Evolutionary conservation across 495 filamentous ascomycete genomes (phyloP), one percentile per base, ranked within the genome.

Genomic region (Podospora didyma): DNA sequence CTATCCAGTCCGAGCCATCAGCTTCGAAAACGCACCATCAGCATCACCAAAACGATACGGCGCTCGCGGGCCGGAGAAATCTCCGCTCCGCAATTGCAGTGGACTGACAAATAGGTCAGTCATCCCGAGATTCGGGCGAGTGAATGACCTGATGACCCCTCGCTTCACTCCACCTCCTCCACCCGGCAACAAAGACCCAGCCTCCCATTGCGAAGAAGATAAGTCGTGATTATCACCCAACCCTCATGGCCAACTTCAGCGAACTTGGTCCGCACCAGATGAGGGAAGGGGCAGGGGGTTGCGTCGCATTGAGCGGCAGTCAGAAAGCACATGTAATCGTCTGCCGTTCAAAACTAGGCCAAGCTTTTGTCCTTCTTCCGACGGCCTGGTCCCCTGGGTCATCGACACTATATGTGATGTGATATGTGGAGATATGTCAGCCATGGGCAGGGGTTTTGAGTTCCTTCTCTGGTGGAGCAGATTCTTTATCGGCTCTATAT

Each of bases 161-260:
- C 46, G 19, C 23, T 34, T 46, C 6, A 17, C 7, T 45, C 21
- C 12, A 20, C 35, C 42, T 19, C 37, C 7, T 45, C 21, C 12
- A 20, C 35, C 42, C 46, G 21, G 24, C 46, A 48, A 7, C 46
- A 48, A 9, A 14, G 46, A 48, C 12, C 12, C n/a, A 3, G 10
- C n/a, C 24, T 17, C 14, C 19, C 10, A 14, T 22, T 20, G n/a
- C n/a, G n/a, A n/a, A n/a, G n/a, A 11, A 14, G 26, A 42, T 22
- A 53, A 28, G 41, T 46, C 46, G 51, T 42, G 51, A 42, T 53
- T 53, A 53, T 45, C 31, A 53, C 26, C 26, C 26, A 31, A 31
- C 26, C 26, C 26, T 31, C 9, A 31, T 31, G 26, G 9, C 9
- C 26, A 31, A 31, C 26, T 3, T 31, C 26, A 31, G 9, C 3